Percentiles rank a stretch among this genome's conserved stretches.
Evolutionary conservation across 495 filamentous ascomycete genomes (phyloP).

Genomic region (Rusavskia elegans): DNA sequence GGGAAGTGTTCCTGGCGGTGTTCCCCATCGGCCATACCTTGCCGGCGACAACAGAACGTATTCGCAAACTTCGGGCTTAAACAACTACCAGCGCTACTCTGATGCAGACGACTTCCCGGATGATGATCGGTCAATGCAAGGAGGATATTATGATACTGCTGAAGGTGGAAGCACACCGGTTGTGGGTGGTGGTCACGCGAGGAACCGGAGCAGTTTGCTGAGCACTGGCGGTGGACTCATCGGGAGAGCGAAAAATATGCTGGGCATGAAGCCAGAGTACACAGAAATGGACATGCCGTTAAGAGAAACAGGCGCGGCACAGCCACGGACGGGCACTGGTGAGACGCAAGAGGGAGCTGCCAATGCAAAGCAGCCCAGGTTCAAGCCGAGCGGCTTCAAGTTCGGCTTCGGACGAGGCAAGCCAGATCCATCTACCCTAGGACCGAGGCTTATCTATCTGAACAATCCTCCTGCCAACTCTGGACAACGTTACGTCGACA

Average conservation of each 20-base stretch:
- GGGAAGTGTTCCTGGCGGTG: constrained; percentile 11
- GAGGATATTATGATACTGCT: constrained; percentile 50
- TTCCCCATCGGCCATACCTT: constrained; percentile 31
- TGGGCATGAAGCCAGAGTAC: constrained; percentile 85
- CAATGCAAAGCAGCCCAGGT: constrained; percentile 36
- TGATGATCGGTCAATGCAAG: constrained; percentile 52
- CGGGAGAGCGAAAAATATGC: constrained; percentile 72
- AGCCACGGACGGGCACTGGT: constrained; percentile 21
- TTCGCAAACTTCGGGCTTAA: constrained; percentile 69
- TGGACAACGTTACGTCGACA: constrained; percentile 78
- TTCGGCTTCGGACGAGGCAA: constrained; percentile 85
- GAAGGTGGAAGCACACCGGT: constrained; percentile 20
- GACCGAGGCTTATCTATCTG: constrained; percentile 84
- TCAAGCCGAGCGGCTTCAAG: constrained; percentile 62
- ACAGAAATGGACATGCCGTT: constrained; percentile 96
- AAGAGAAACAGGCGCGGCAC: constrained; percentile 54
- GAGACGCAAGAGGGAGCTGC: constrained; percentile 19
- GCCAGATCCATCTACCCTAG: constrained; percentile 74
- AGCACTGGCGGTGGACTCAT: constrained; percentile 73
- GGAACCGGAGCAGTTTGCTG: constrained; percentile 74
- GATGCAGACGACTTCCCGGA: constrained; percentile 67
- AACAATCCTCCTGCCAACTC: constrained; percentile 95
- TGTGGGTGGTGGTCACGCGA: constrained; percentile 34
- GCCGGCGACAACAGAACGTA: constrained; percentile 33
- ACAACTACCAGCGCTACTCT: constrained; percentile 83